These are phyloP conservation scores for Monosporascus sp. DNA, from an alignment of 2,329 filamentous ascomycete species.

Conservation along the genomic window DNA sequence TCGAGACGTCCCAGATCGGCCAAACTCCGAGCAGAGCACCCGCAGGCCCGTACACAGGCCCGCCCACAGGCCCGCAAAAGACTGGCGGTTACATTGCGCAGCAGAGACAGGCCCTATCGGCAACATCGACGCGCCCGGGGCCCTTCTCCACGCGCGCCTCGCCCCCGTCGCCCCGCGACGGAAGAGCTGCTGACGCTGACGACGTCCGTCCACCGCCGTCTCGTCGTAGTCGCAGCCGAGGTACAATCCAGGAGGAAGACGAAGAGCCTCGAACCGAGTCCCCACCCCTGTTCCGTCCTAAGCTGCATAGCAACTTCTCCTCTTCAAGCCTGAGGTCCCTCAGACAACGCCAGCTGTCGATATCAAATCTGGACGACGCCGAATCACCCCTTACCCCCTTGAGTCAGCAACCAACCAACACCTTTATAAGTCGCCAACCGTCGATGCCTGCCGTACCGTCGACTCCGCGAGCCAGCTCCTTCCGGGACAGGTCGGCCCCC, in stretches of 20 bases:
- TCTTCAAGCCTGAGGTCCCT: slow-evolving; percentile 66
- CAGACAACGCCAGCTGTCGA: slow-evolving; percentile 68
- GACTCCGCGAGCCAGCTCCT: slow-evolving; percentile 60
- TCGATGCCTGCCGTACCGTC: slow-evolving; percentile 56
- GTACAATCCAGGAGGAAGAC: slow-evolving; percentile 30
- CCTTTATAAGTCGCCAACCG: slow-evolving; percentile 42
- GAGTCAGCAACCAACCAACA: slow-evolving; percentile 56
- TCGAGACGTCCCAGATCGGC: slow-evolving; percentile 61
- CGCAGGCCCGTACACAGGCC: slow-evolving; percentile 13
- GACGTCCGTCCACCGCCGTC: slow-evolving; percentile 20
- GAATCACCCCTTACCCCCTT: slow-evolving; percentile 73
- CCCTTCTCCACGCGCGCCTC: slow-evolving; percentile 29
- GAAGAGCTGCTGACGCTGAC: slow-evolving; percentile 14
- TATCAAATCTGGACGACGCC: slow-evolving; percentile 56
- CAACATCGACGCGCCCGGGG: slow-evolving; percentile 27
- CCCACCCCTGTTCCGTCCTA: slow-evolving; percentile 43
- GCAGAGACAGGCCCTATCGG: slow-evolving; percentile 37
- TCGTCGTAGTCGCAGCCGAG: slow-evolving; percentile 25
- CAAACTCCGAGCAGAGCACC: slow-evolving; percentile 17
- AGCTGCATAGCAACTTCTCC: slow-evolving; percentile 63
- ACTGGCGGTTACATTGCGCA: slow-evolving; percentile 34
- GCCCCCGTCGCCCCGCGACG: slow-evolving; percentile 26
- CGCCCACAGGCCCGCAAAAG: neutral
- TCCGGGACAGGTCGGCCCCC: slow-evolving; percentile 52
- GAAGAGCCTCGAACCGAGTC: slow-evolving; percentile 44